phyloP scores from a whole-genome alignment of 208 protist genomes.

The Trypanosoma grayi region DNA sequence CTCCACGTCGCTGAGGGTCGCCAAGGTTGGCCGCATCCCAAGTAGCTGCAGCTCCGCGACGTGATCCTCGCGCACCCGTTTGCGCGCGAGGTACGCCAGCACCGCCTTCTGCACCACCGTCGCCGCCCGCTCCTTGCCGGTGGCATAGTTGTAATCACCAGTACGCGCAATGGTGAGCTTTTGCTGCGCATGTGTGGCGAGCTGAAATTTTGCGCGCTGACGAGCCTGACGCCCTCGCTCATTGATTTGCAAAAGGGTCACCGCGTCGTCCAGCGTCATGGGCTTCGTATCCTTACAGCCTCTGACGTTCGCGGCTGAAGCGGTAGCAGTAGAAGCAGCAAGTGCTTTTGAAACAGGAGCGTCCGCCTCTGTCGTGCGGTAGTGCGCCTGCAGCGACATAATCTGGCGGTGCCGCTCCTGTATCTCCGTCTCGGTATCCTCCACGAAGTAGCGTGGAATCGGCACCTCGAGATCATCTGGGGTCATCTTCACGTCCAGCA shows the following conservation, averaged over 20 bases:
- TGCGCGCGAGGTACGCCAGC: slow-evolving; percentile 83
- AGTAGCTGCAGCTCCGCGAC: slow-evolving; percentile 87
- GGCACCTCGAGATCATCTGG: slow-evolving; percentile 87
- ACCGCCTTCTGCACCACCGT: slow-evolving; percentile 88
- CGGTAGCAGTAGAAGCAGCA: slow-evolving; percentile 16
- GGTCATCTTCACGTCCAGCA: slow-evolving; percentile 92
- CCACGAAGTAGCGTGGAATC: slow-evolving; percentile 85
- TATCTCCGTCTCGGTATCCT: slow-evolving; percentile 80
- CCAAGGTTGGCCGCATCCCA: slow-evolving; percentile 59
- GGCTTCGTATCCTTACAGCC: slow-evolving; percentile 3
- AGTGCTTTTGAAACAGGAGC: slow-evolving; percentile 62
- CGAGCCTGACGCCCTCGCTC: slow-evolving; percentile 94
- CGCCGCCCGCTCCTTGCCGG: slow-evolving; percentile 83
- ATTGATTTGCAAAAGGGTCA: slow-evolving; percentile 89
- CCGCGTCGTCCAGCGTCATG: slow-evolving; percentile 84
- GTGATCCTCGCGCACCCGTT: slow-evolving; percentile 62
- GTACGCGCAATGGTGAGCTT: slow-evolving; percentile 51
- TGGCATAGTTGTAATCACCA: slow-evolving; percentile 60
- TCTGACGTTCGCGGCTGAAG: slow-evolving; percentile 9
- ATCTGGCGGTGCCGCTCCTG: slow-evolving; percentile 69
- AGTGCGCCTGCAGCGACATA: slow-evolving; percentile 67
- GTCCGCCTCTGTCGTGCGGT: slow-evolving; percentile 59
- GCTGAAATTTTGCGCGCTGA: slow-evolving; percentile 91
- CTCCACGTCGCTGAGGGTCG: slow-evolving; percentile 33
- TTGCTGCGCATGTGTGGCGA: slow-evolving; percentile 83